Conservation (phyloP, 2,329 filamentous ascomycete species). For the Ophiocordyceps camponoti-rufipedis region DNA sequence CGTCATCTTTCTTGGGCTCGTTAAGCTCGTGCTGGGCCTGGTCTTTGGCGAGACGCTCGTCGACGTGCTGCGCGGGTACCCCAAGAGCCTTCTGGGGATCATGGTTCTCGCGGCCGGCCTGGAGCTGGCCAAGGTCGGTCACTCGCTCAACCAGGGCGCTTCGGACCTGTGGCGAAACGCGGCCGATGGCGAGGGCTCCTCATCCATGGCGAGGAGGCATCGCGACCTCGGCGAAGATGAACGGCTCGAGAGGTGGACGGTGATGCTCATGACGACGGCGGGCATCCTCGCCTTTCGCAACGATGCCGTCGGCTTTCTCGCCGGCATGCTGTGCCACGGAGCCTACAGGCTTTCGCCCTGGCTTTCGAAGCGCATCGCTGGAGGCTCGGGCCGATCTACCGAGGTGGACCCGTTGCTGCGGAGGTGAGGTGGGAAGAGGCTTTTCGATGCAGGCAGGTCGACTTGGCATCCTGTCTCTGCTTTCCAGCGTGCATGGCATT, state of each 20-base stretch:
- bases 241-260: conserved; percentile 58
- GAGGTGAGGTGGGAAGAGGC: conserved; percentile 1
- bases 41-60: conserved; percentile 60
- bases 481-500: too few relatives aligned
- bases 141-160: conserved; percentile 60
- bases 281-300: conserved; percentile 75
- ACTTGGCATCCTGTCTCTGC: too few relatives aligned
- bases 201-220: conserved; percentile 20
- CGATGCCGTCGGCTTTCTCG: conserved; percentile 71
- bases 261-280: conserved; percentile 79
- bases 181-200: conserved; percentile 16
- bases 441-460: too few relatives aligned
- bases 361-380: conserved; percentile 18
- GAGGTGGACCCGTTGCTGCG: conserved; percentile 14
- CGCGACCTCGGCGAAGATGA: conserved; percentile 46
- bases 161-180: conserved; percentile 40
- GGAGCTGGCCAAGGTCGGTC: conserved; percentile 71
- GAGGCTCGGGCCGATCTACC: conserved; percentile 5
- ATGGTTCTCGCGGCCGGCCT: conserved; percentile 83
- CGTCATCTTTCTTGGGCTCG: conserved; percentile 57
- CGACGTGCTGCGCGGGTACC: conserved; percentile 52
- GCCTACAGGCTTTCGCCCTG: conserved; percentile 35
- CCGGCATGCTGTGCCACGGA: conserved; percentile 64
- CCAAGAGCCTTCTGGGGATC: conserved; percentile 59
- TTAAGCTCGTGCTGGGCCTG: conserved; percentile 62